Evolutionary conservation across 2,329 filamentous ascomycete species (phyloP), one percentile per base, ranked within the genome.

Genomic region (Aspergillus ochraceoroseus): DNA sequence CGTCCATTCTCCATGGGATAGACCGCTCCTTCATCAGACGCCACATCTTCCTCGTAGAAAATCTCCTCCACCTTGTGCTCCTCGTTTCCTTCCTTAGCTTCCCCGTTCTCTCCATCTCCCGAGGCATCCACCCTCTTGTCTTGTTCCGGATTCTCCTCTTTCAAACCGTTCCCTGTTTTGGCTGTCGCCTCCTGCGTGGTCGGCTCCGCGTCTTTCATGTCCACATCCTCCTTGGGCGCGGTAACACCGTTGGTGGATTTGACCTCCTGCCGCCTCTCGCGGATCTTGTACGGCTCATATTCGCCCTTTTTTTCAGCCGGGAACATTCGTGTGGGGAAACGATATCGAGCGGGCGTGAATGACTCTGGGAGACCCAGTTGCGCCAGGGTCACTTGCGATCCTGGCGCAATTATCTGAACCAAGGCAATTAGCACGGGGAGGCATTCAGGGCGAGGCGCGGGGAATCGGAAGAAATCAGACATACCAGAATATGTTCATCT

Each of bases 251-350:
- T 62, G 39, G 38, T 51, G 15, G 40, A 17, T 41, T 61, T 56
- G 35, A 54, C 54, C 34, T 57, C 49, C 6, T 59, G 56, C 25
- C 55, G 52, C 41, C 59, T 62, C 47, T 82, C 67, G 38, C 81
- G 84, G 17, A 92, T 85, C 58, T 85, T 83, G 56, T 87, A 85
- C 1, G 90, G 88, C 58, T 90, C 85, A 59, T 80, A 88, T 59
- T 85, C 81, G 43, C 87, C 85, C 38, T 77, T 75, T 59, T 94
- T 88, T 53, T 82, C 80, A 38, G 74, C 80, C 1, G 76, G 75
- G 56, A 96, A 98, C 88, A 98, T 95, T 70, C 92, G 84, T 66
- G 90, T 95, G 20, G 85, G 81, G 52, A 96, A 78, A 53, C 88
- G 85, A 63, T 86, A 79, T 47, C 82, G 77, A n/a, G 92, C 87